Percentiles rank a stretch among this genome's conserved stretches.
Evolutionary conservation across 192 early-diverging fungal species (phyloP).

Genomic region (Rhizophlyctis rosea): DNA sequence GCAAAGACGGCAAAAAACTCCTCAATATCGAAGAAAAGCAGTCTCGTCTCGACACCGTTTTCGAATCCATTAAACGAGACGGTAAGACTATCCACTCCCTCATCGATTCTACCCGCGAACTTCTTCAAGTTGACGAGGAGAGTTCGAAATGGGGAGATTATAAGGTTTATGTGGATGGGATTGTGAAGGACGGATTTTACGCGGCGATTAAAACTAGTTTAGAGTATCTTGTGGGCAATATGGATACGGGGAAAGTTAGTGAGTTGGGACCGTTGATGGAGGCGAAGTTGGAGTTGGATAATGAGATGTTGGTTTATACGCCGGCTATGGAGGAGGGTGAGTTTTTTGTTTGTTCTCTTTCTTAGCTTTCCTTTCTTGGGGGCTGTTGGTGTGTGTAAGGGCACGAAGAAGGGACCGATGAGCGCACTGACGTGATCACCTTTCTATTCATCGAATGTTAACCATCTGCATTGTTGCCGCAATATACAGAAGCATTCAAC

Average conservation of each 20-base stretch:
- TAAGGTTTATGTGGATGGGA: conserved; percentile 50
- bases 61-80: conserved; percentile 55
- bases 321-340: conserved; percentile 63
- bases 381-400: too few relatives aligned
- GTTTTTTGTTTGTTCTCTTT: conserved; percentile 2
- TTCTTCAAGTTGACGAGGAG: conserved; percentile 44
- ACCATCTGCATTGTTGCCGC: too few relatives aligned
- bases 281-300: conserved; percentile 57
- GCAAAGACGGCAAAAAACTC: conserved; percentile 62
- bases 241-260: conserved; percentile 45
- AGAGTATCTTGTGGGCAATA: conserved; percentile 59
- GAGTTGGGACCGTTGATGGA: conserved; percentile 59
- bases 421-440: too few relatives aligned
- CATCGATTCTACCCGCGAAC: conserved; percentile 47
- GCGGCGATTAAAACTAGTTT: conserved; percentile 51
- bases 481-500: conserved; percentile 37
- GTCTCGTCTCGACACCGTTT: conserved; percentile 45
- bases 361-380: too few relatives aligned
- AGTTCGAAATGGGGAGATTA: conserved; percentile 50
- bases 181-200: conserved; percentile 56
- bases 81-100: conserved; percentile 47
- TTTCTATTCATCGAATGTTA: too few relatives aligned
- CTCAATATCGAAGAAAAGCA: conserved; percentile 66
- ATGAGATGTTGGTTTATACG: conserved; percentile 53
- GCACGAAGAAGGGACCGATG: too few relatives aligned